phyloP scores from a whole-genome alignment of 164 flowering plant species.

The Sedum album region DNA sequence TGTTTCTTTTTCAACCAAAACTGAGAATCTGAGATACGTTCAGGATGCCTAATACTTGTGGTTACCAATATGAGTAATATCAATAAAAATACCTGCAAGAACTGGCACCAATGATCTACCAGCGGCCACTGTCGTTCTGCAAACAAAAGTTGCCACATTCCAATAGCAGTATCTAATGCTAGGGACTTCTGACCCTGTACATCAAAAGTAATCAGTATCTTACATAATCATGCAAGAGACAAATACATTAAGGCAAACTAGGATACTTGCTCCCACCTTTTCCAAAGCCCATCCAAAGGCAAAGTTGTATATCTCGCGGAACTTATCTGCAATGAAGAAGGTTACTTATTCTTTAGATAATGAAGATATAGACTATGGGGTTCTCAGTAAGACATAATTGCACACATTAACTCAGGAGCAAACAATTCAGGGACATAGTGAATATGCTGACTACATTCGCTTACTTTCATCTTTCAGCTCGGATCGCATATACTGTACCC shows the following conservation, averaged over 20 bases:
- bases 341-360: background rate
- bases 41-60: too few species aligned
- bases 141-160: conserved; percentile 98
- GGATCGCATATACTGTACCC: conserved; percentile 71
- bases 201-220: background rate
- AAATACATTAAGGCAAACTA: too few species aligned
- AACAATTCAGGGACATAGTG: background rate
- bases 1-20: background rate
- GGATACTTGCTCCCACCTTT: conserved; percentile 47
- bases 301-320: conserved; percentile 89
- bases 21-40: background rate
- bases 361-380: background rate
- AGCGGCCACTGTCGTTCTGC: conserved; percentile 93
- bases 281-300: conserved; percentile 99
- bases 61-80: background rate
- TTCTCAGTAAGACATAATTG: background rate
- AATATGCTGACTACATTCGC: conserved; percentile 12
- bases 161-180: conserved; percentile 97
- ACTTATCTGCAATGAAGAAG: conserved; percentile 50
- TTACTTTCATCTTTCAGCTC: conserved; percentile 96
- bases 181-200: conserved; percentile 93
- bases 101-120: conserved; percentile 98
- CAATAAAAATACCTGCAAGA: conserved; percentile 59
- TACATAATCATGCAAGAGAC: background rate
- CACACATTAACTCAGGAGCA: background rate